Evolutionary conservation across 768 basidiomycete genomes (phyloP).

Genomic region (Pulveroboletus sp.): DNA sequence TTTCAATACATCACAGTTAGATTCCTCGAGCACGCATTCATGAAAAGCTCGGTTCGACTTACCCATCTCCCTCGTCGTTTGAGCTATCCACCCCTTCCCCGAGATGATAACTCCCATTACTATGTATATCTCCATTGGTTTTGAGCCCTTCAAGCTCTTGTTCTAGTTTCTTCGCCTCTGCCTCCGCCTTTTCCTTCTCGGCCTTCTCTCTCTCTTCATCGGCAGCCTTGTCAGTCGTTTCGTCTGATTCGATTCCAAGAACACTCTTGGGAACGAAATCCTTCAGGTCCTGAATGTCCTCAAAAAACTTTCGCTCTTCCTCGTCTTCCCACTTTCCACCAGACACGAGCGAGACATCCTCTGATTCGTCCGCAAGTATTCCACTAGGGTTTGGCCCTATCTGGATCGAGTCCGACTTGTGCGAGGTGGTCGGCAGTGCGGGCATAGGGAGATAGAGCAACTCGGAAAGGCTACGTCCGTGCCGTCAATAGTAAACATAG

Average conservation of each 20-base stretch:
- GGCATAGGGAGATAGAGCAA: slow-evolving; percentile 82
- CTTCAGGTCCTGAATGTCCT: slow-evolving; percentile 85
- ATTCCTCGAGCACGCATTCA: slow-evolving; percentile 7
- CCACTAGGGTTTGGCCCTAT: slow-evolving; percentile 52
- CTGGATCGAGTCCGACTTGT: slow-evolving; percentile 76
- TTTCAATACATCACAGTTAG: slow-evolving; percentile 39
- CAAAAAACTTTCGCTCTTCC: slow-evolving; percentile 90
- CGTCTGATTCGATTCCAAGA: slow-evolving; percentile 58
- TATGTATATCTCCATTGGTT: slow-evolving; percentile 28
- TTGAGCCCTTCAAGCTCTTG: slow-evolving; percentile 68
- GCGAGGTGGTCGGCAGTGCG: slow-evolving; percentile 72
- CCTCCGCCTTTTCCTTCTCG: slow-evolving; percentile 53
- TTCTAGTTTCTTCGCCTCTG: slow-evolving; percentile 69
- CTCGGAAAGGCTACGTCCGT: slow-evolving; percentile 69
- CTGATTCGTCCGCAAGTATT: slow-evolving; percentile 48
- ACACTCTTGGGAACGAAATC: slow-evolving; percentile 89
- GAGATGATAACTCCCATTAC: slow-evolving; percentile 18
- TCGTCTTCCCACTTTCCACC: slow-evolving; percentile 98
- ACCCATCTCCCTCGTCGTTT: slow-evolving; percentile 31
- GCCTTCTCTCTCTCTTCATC: slow-evolving; percentile 44
- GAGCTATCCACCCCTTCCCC: slow-evolving; percentile 10
- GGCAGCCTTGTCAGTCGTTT: slow-evolving; percentile 36
- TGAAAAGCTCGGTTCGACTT: slow-evolving; percentile 1
- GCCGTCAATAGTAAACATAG: slow-evolving; percentile 8
- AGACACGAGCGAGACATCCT: slow-evolving; percentile 43